Conservation (phyloP, 2,329 filamentous ascomycete species). For the Paramyrothecium sp. region DNA sequence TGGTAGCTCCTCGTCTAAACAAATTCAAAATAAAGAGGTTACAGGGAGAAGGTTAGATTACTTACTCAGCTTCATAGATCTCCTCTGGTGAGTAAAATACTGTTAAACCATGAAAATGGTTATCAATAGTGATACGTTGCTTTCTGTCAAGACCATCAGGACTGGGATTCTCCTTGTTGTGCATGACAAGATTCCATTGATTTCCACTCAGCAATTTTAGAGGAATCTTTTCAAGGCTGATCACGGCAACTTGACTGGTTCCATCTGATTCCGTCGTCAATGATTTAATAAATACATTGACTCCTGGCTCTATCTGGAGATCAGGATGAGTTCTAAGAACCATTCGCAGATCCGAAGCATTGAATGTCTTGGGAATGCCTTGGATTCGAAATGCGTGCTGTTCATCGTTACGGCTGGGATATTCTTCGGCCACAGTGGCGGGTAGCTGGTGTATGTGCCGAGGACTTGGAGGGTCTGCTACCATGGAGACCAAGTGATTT, state of each 20-base stretch:
- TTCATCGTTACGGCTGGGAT: neutral
- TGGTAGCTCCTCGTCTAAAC: no score
- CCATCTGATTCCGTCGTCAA: neutral
- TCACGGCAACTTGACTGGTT: neutral
- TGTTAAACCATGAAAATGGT: neutral
- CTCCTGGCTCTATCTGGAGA: neutral
- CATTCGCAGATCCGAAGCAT: neutral
- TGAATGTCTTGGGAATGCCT: neutral
- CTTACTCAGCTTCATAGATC: neutral
- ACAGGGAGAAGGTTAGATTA: neutral
- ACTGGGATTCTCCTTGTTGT: neutral
- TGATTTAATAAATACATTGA: neutral
- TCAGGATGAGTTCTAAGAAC: neutral
- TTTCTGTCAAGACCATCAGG: neutral
- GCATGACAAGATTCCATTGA: neutral
- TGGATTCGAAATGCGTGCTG: neutral
- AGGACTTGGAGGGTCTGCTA: neutral
- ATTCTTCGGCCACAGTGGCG: neutral
- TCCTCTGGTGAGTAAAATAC: neutral
- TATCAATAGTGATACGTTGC: neutral
- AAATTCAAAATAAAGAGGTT: no score
- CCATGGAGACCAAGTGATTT: neutral
- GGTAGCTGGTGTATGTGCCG: neutral
- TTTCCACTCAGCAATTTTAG: neutral
- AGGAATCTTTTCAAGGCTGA: neutral